Base-by-base conservation (phyloP, 345 rosid species). In the Excoecaria cochinchinensis region DNA sequence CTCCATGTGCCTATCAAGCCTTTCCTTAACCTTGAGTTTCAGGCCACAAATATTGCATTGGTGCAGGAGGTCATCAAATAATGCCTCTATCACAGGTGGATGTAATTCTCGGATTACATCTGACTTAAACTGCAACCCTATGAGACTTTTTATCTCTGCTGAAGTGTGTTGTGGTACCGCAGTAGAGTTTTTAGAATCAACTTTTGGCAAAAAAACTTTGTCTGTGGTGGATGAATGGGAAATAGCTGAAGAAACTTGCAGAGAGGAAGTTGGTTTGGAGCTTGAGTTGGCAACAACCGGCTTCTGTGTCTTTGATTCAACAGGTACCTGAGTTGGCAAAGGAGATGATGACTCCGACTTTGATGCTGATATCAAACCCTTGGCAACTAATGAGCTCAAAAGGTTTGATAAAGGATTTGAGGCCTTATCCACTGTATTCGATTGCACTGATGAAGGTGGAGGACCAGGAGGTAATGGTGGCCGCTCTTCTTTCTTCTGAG, bases 321-420 rank as follows among this genome's bases (percentile, higher is more conserved):
- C 70, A 74, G 85, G 82, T 55, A 76, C 58, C 76, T 85, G 83
- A 38, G 77, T 44, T 44, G 84, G 76, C 7, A 47, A 50, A 6
- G 68, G 75, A 17, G 93, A 80, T 64, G 87, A 39, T 48, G 86
- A 74, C 72, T 85, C 89, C 0, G 82, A 74, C 83, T 89, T 90
- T 22, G 94, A 86, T 71, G 93, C 87, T 74, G 94, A 89, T 84
- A 95, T 95, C 85, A 93, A 77, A 74, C 99, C 98, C 86, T 90
- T 93, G 19, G 96, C 87, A 80, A 90, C 93, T 77, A 95, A 88
- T n/a, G 98, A 84, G 89, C 93, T 89, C 85, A 95, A 85, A 80
- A 95, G 97, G 76, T 74, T 84, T 12, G 97, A 88, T 71, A 95
- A 74, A 56, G 97, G 98, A 82, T 84, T 88, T 22, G 85, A 42